Conservation (phyloP, 116 monocot genomes). For the Iris pallida region DNA sequence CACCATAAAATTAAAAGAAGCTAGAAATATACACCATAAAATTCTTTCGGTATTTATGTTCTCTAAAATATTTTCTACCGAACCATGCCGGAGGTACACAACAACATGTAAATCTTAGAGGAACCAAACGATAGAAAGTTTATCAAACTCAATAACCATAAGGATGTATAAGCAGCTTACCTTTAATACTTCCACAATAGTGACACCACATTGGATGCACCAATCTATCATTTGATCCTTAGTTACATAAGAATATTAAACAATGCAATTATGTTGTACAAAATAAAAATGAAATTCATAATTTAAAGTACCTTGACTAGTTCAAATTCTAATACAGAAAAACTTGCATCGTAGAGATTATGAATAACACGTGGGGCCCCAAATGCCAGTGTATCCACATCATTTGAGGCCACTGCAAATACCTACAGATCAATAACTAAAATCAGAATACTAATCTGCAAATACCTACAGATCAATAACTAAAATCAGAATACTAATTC, state of each 20-base stretch:
- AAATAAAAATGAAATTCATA: neutral
- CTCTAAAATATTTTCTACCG: too few species aligned
- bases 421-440: too few species aligned
- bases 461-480: conserved; percentile 55
- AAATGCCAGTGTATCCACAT: conserved; percentile 99
- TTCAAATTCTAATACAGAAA: conserved; percentile 98
- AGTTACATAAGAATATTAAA: conserved; percentile 25
- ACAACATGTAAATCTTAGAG: too few species aligned
- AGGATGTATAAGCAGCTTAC: too few species aligned
- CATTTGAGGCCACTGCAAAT: conserved; percentile 98
- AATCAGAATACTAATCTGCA: too few species aligned
- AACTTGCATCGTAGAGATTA: conserved; percentile 95
- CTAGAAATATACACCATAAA: too few species aligned
- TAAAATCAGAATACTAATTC: conserved; percentile 5
- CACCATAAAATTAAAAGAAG: too few species aligned
- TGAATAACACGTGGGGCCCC: conserved; percentile 92
- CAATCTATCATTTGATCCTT: conserved; percentile 99
- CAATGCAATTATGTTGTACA: neutral
- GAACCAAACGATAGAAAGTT: too few species aligned
- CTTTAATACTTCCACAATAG: conserved; percentile 96
- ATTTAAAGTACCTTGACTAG: conserved; percentile 52
- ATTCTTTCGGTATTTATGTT: too few species aligned
- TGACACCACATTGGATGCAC: conserved; percentile 98
- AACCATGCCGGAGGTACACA: too few species aligned
- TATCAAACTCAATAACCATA: too few species aligned